These are phyloP conservation scores for Magnaporthales sp. DNA, from an alignment of 2,329 filamentous ascomycete genomes.

Conservation along the genomic window DNA sequence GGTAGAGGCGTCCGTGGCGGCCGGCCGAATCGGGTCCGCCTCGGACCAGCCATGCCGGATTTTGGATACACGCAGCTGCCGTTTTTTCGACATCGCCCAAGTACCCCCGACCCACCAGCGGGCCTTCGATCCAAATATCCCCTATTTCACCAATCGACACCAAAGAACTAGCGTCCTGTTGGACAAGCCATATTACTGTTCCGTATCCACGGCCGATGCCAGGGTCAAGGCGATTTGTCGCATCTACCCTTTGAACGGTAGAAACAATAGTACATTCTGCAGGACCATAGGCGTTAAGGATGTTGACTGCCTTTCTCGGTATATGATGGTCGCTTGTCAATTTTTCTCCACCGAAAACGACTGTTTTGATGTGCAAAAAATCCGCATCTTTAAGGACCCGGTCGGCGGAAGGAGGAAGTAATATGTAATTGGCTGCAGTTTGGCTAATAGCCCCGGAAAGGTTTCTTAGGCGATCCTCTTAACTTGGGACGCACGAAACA, in stretches of 20 bases:
- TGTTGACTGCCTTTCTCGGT: not conserved
- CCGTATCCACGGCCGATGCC: not conserved
- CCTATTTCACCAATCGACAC: not conserved
- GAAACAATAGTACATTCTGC: not conserved
- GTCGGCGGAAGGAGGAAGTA: not conserved
- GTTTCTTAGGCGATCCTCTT: not conserved
- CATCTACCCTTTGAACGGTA: not conserved
- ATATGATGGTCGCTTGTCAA: not conserved
- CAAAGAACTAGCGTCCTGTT: not conserved
- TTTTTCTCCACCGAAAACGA: not conserved
- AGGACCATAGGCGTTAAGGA: not conserved
- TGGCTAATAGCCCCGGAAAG: not conserved
- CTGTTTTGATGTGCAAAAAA: not conserved
- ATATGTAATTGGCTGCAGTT: not conserved
- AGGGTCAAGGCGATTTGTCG: too few species aligned
- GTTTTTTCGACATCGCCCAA: not conserved
- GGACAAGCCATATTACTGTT: not conserved
- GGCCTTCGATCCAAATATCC: not conserved
- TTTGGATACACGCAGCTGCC: not conserved
- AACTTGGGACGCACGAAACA: not conserved
- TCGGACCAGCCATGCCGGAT: not conserved
- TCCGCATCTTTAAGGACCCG: not conserved
- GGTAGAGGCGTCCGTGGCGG: constrained; percentile 8
- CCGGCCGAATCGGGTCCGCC: not conserved
- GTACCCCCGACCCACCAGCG: not conserved